Evolutionary conservation across 192 early-diverging fungal genomes (phyloP).

Genomic region (Martensiomyces pterosporus): DNA sequence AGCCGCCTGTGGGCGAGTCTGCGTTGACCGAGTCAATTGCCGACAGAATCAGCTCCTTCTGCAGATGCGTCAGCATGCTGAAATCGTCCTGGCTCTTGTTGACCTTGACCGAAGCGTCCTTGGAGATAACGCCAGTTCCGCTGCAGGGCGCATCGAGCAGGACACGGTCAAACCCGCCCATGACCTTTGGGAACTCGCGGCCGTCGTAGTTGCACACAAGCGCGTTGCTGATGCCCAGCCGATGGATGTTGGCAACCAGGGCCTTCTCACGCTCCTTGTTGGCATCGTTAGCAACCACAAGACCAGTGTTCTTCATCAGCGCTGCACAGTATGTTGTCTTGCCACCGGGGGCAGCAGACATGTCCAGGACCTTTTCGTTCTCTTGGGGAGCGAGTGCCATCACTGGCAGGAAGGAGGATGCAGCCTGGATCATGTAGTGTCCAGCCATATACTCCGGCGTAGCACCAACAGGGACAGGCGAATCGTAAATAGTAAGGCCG

Average conservation of each 20-base stretch:
- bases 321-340: conserved; percentile 97
- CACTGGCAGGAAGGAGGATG: conserved; percentile 96
- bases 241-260: conserved; percentile 88
- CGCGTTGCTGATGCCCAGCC: conserved; percentile 81
- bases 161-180: conserved; percentile 97
- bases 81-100: conserved; percentile 96
- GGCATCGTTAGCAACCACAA: conserved; percentile 96
- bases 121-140: conserved; percentile 98
- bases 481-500: conserved; percentile 94
- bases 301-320: conserved; percentile 95
- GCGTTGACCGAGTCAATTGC: conserved; percentile 98
- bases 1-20: conserved; percentile 87
- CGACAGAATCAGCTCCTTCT: conserved; percentile 91
- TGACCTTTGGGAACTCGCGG: conserved; percentile 92
- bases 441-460: conserved; percentile 99
- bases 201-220: conserved; percentile 97
- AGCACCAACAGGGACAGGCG: conserved; percentile 91
- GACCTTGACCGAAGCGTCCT: conserved; percentile 92
- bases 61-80: conserved; percentile 84
- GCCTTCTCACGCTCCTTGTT: conserved; percentile 90
- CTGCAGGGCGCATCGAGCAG: conserved; percentile 97
- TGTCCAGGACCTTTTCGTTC: conserved; percentile 91
- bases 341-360: conserved; percentile 97
- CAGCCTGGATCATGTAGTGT: conserved; percentile 98
- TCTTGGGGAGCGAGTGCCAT: conserved; percentile 94